phyloP scores from a whole-genome alignment of 257 asterid genomes.

The Paulownia fortunei region DNA sequence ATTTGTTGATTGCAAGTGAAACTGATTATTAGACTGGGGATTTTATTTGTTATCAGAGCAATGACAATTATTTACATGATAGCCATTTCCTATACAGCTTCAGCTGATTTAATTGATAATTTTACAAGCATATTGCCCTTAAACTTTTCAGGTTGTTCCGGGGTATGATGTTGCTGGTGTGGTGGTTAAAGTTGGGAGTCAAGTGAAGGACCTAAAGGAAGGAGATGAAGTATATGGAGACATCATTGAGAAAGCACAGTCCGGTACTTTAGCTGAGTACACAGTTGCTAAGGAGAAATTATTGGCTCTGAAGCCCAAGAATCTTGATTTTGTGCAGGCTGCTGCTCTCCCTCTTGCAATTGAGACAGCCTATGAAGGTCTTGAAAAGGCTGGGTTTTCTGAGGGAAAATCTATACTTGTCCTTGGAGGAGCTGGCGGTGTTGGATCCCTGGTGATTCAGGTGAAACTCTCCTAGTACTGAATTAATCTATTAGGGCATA shows the following conservation, averaged over 20 bases:
- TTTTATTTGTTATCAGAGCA: too few relatives aligned
- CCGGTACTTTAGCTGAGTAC: constrained; percentile 76
- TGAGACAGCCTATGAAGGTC: constrained; percentile 88
- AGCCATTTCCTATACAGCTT: too few relatives aligned
- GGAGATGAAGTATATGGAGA: constrained; percentile 95
- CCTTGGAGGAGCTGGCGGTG: constrained; percentile 97
- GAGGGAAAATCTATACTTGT: constrained; percentile 80
- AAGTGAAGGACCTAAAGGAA: constrained; percentile 72
- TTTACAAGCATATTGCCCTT: too few relatives aligned
- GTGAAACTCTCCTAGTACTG: constrained; percentile 32
- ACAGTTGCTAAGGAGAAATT: constrained; percentile 84
- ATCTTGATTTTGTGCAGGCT: constrained; percentile 71
- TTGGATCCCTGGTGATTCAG: constrained; percentile 91
- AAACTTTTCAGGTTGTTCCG: constrained; percentile 57
- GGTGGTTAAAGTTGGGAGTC: constrained; percentile 80
- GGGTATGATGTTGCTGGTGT: constrained; percentile 90
- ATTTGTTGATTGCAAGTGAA: too few relatives aligned
- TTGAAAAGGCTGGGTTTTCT: constrained; percentile 64
- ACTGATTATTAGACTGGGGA: too few relatives aligned
- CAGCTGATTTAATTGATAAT: too few relatives aligned
- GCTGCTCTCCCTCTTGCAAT: constrained; percentile 83
- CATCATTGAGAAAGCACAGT: constrained; percentile 75
- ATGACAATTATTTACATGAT: too few relatives aligned
- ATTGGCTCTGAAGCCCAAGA: constrained; percentile 75
- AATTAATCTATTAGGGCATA: not conserved